A percentile compares a stretch with the other conserved stretches of the same genome.
phyloP scores from a whole-genome alignment of 768 basidiomycete genomes.

The Termitomyces eurrhizus region DNA sequence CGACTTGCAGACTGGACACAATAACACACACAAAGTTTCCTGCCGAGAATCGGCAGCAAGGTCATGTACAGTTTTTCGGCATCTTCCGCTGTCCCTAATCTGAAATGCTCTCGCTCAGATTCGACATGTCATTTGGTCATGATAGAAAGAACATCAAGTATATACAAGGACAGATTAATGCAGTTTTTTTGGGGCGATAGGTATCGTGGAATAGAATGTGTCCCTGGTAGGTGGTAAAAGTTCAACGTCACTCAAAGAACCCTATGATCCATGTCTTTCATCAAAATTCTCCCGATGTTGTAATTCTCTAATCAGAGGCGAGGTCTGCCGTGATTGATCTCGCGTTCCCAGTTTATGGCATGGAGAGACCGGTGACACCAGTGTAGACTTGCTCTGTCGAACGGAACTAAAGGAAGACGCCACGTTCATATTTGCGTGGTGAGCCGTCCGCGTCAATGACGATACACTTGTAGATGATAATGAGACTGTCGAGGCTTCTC shows the following conservation, averaged over 20 bases:
- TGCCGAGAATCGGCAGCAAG: constrained; percentile 20
- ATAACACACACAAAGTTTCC: constrained; percentile 23
- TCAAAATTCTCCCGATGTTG: neutral
- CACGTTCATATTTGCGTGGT: neutral
- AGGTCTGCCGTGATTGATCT: neutral
- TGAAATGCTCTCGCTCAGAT: neutral
- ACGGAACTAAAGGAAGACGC: neutral
- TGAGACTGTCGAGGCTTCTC: neutral
- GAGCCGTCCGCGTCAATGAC: neutral
- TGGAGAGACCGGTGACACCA: neutral
- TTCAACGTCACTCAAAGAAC: neutral
- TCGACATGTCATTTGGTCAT: neutral
- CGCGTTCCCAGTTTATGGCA: neutral
- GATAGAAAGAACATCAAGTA: neutral
- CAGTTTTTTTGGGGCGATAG: neutral
- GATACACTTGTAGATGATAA: neutral
- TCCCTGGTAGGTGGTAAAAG: neutral
- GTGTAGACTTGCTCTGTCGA: neutral
- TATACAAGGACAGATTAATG: neutral
- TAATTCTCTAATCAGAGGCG: no score
- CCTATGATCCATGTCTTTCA: no score
- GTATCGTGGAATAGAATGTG: neutral
- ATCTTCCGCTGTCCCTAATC: constrained; percentile 10
- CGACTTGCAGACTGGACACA: constrained; percentile 13
- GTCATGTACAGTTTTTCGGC: constrained; percentile 27